Percentiles rank a stretch among this genome's conserved stretches.
These are phyloP conservation scores for Diaporthe caulivora DNA, from an alignment of 2,329 filamentous ascomycete species.

Conservation along the genomic window DNA sequence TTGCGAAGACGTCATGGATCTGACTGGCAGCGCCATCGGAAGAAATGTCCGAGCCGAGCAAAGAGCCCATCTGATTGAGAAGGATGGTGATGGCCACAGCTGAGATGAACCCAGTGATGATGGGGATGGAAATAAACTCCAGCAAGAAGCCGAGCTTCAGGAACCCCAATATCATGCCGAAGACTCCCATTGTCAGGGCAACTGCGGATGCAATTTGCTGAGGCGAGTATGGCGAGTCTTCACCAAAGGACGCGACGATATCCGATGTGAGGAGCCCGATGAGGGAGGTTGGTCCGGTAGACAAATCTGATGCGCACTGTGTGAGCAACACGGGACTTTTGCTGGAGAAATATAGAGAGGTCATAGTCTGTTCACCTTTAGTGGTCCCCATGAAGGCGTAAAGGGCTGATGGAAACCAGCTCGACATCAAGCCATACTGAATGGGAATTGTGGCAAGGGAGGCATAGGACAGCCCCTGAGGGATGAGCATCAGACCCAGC, in stretches of 20 bases:
- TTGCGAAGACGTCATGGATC: constrained; percentile 69
- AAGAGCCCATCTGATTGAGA: constrained; percentile 72
- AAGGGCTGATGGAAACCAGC: constrained; percentile 68
- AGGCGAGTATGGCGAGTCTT: constrained; percentile 59
- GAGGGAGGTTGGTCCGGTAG: constrained; percentile 73
- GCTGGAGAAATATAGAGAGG: not conserved
- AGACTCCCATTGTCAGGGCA: constrained; percentile 73
- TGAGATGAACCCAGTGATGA: constrained; percentile 75
- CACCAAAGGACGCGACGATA: constrained; percentile 65
- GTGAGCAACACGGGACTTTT: not conserved
- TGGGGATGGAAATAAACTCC: constrained; percentile 74
- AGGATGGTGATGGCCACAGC: constrained; percentile 75
- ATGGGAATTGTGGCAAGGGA: constrained; percentile 73
- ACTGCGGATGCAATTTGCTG: constrained; percentile 71
- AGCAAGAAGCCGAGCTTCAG: constrained; percentile 74
- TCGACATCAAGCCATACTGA: constrained; percentile 70
- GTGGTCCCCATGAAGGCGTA: constrained; percentile 73
- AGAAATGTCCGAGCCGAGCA: constrained; percentile 66
- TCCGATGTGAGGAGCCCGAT: constrained; percentile 74
- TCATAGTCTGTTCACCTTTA: constrained; percentile 59
- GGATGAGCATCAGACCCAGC: constrained; percentile 71
- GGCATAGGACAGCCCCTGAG: constrained; percentile 72
- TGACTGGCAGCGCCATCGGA: constrained; percentile 66
- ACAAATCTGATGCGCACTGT: constrained; percentile 60
- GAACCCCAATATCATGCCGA: constrained; percentile 69